A percentile compares a stretch with the other conserved stretches of the same genome.
Evolutionary conservation across 2,329 filamentous ascomycete species (phyloP).

Genomic region (Cordyceps pruinosa): DNA sequence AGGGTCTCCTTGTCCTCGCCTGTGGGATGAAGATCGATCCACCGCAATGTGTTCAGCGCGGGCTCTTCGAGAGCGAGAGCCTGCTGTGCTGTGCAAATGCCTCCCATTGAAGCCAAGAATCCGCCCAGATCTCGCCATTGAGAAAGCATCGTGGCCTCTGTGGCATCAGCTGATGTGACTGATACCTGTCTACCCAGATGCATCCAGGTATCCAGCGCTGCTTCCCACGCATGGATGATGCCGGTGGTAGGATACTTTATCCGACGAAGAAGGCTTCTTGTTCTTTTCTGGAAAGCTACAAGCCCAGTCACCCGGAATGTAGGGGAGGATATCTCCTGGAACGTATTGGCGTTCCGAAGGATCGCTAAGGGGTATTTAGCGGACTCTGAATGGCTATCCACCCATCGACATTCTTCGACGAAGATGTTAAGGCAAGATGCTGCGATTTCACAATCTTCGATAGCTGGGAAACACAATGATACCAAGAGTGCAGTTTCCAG

Average conservation of each 20-base stretch:
- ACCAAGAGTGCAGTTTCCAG: slow-evolving; percentile 58
- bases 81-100: slow-evolving; percentile 57
- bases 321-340: slow-evolving; percentile 54
- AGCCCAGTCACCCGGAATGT: slow-evolving; percentile 61
- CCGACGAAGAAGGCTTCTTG: slow-evolving; percentile 51
- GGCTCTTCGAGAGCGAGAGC: slow-evolving; percentile 51
- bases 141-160: slow-evolving; percentile 49
- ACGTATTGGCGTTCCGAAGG: slow-evolving; percentile 54
- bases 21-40: slow-evolving; percentile 56
- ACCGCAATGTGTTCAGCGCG: slow-evolving; percentile 48
- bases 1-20: slow-evolving; percentile 56
- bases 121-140: slow-evolving; percentile 66
- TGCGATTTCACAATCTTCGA: slow-evolving; percentile 58
- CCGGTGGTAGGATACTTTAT: slow-evolving; percentile 58
- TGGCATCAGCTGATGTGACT: slow-evolving; percentile 39
- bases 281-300: slow-evolving; percentile 62
- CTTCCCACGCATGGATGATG: slow-evolving; percentile 62
- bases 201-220: slow-evolving; percentile 58
- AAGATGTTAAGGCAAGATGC: slow-evolving; percentile 55
- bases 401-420: slow-evolving; percentile 52
- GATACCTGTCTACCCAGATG: slow-evolving; percentile 57
- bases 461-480: slow-evolving; percentile 57
- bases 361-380: slow-evolving; percentile 45
- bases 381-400: slow-evolving; percentile 44
- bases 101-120: slow-evolving; percentile 60